These are phyloP conservation scores for Juglanconis oblonga DNA, from an alignment of 2,329 filamentous ascomycete species.

Conservation along the genomic window DNA sequence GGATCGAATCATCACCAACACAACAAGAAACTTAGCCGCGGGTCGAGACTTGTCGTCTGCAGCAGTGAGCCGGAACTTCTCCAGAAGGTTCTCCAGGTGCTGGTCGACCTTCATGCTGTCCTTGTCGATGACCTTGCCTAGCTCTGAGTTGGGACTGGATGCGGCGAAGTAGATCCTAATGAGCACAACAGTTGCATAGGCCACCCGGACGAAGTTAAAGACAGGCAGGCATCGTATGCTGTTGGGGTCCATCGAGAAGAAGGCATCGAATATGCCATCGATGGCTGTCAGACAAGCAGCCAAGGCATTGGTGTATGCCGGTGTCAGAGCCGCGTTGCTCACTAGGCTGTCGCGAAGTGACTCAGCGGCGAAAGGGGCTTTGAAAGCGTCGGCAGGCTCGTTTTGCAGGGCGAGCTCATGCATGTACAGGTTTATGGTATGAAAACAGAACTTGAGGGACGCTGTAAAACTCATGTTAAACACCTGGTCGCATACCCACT, in stretches of 20 bases:
- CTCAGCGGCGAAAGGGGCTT: slow-evolving; percentile 43
- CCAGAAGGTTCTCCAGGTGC: slow-evolving; percentile 68
- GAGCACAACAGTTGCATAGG: slow-evolving; percentile 68
- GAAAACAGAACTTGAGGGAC: slow-evolving; percentile 61
- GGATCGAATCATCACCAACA: slow-evolving; percentile 65
- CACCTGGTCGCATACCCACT: not conserved
- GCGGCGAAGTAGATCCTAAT: slow-evolving; percentile 73
- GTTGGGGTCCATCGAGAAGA: slow-evolving; percentile 57
- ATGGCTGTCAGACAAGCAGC: slow-evolving; percentile 65
- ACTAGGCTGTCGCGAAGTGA: slow-evolving; percentile 41
- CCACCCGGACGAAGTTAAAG: slow-evolving; percentile 68
- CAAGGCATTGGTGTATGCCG: slow-evolving; percentile 64
- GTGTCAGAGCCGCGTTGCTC: slow-evolving; percentile 38
- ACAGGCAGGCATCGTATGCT: slow-evolving; percentile 65
- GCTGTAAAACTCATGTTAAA: slow-evolving; percentile 39
- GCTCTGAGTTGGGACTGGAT: slow-evolving; percentile 59
- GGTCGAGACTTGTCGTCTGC: slow-evolving; percentile 62
- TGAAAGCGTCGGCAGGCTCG: slow-evolving; percentile 56
- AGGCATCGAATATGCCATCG: slow-evolving; percentile 63
- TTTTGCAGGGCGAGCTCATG: slow-evolving; percentile 72
- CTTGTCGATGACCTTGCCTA: slow-evolving; percentile 67
- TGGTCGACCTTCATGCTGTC: slow-evolving; percentile 62
- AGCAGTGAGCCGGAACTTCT: slow-evolving; percentile 63
- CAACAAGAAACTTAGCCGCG: slow-evolving; percentile 67
- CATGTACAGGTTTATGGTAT: slow-evolving; percentile 68